Conservation (phyloP, 2,329 filamentous ascomycete species). For the Escovopsis weberi region DNA sequence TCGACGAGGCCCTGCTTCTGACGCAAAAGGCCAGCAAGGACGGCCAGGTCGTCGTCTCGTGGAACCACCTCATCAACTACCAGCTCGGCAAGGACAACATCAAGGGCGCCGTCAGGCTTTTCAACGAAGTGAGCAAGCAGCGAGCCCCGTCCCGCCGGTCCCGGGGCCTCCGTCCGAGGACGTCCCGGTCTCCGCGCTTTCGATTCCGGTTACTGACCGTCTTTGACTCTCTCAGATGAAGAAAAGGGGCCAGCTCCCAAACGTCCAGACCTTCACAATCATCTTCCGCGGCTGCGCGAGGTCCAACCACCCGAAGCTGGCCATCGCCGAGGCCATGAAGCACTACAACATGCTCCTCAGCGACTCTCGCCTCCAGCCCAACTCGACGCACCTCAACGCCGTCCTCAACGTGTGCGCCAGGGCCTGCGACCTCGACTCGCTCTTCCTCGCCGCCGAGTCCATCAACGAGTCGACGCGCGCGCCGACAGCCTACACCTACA, state of each 20-base stretch:
- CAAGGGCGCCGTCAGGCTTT: conserved; percentile 59
- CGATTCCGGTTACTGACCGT: not conserved
- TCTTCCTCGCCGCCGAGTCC: conserved; percentile 64
- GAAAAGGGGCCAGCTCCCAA: conserved; percentile 70
- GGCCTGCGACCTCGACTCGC: conserved; percentile 59
- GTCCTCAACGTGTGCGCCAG: conserved; percentile 69
- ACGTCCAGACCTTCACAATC: conserved; percentile 69
- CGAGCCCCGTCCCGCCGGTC: not conserved
- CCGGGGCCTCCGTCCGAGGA: not conserved
- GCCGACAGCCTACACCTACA: conserved; percentile 60
- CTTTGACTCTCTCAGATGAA: conserved; percentile 56
- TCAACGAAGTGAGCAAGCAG: conserved; percentile 56
- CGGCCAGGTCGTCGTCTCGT: conserved; percentile 56
- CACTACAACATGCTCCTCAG: conserved; percentile 64
- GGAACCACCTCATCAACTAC: conserved; percentile 75
- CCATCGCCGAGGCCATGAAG: conserved; percentile 53
- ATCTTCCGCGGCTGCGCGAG: conserved; percentile 62
- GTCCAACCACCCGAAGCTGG: conserved; percentile 41
- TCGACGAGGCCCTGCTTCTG: conserved; percentile 53
- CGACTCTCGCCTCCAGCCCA: conserved; percentile 50
- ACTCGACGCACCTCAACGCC: conserved; percentile 75
- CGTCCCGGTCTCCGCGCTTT: no score
- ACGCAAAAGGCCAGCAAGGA: conserved; percentile 54
- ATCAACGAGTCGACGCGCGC: conserved; percentile 49
- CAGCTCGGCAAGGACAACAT: conserved; percentile 46